Conservation (phyloP, 1,284 basidiomycete species). For the Apiotrichum veenhuisii region DNA sequence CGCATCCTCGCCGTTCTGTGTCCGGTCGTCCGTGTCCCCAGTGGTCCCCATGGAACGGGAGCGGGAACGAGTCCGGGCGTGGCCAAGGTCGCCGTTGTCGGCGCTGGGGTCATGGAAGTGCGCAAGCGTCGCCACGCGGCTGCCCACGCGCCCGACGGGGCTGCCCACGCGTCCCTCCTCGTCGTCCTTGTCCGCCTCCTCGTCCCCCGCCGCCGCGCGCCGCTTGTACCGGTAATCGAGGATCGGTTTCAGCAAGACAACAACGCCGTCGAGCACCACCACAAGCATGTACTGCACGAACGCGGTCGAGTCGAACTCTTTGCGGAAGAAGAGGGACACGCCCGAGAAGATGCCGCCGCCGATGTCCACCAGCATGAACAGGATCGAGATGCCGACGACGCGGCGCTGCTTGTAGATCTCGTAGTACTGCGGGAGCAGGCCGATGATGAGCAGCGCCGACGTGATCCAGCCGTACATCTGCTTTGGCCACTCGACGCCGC, state of each 20-base stretch:
- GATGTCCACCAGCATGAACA: conserved; percentile 68
- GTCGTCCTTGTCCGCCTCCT: background rate
- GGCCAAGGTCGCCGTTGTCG: too few relatives aligned
- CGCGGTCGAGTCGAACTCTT: conserved; percentile 63
- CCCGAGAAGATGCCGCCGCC: conserved; percentile 66
- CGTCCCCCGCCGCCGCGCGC: conserved; percentile 20
- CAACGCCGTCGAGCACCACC: conserved; percentile 59
- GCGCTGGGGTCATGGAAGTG: too few relatives aligned
- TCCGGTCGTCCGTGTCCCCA: background rate
- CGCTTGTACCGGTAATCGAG: conserved; percentile 56
- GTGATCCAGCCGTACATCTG: conserved; percentile 64
- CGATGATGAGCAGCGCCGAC: conserved; percentile 60
- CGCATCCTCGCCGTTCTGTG: background rate
- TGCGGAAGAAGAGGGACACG: conserved; percentile 66
- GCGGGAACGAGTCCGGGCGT: too few relatives aligned
- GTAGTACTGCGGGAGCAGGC: conserved; percentile 59
- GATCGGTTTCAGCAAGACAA: conserved; percentile 59
- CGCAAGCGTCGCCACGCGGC: too few relatives aligned
- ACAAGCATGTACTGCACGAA: conserved; percentile 53
- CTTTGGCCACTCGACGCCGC: conserved; percentile 54
- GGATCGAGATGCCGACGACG: conserved; percentile 67
- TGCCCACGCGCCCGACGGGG: background rate
- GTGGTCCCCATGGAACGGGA: background rate
- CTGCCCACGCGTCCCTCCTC: background rate
- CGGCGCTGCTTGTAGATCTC: conserved; percentile 68